Evolutionary conservation across 768 basidiomycete species (phyloP).

Genomic region (Wakefieldia striispora): DNA sequence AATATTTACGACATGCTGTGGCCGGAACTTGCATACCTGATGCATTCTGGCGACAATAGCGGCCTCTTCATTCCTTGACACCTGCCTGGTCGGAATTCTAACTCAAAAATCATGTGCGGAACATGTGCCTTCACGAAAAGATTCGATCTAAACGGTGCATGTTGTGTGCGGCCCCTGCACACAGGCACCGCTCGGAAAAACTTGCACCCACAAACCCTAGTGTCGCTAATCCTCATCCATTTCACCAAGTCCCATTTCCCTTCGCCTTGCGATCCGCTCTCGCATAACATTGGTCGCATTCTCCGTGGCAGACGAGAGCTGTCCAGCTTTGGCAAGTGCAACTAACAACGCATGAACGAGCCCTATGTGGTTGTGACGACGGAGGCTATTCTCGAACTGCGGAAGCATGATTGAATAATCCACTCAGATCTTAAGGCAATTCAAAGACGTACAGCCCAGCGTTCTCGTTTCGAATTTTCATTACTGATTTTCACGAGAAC

Average conservation of each 20-base stretch:
- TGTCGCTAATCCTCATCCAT: slow-evolving; percentile 41
- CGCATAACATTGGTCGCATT: slow-evolving; percentile 44
- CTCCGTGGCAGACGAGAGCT: slow-evolving; percentile 50
- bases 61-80: neutral
- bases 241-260: slow-evolving; percentile 37
- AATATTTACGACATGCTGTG: slow-evolving; percentile 12
- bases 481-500: slow-evolving; percentile 54
- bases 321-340: slow-evolving; percentile 69
- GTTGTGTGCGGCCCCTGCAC: no score
- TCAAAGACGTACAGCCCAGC: slow-evolving; percentile 69
- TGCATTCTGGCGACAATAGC: neutral
- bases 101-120: neutral
- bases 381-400: slow-evolving; percentile 85
- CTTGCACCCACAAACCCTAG: slow-evolving; percentile 1
- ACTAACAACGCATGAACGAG: slow-evolving; percentile 71
- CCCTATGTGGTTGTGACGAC: slow-evolving; percentile 85
- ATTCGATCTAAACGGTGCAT: no score
- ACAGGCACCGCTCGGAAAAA: slow-evolving; percentile 1
- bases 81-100: slow-evolving; percentile 7
- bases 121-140: slow-evolving; percentile 4
- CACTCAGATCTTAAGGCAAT: neutral
- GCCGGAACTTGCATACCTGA: slow-evolving; percentile 6
- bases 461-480: slow-evolving; percentile 72
- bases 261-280: slow-evolving; percentile 40
- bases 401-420: slow-evolving; percentile 8